Evolutionary conservation across 805 yeast genomes (phyloP), one percentile per base, ranked within the genome.

Genomic region (Candida insectalens): DNA sequence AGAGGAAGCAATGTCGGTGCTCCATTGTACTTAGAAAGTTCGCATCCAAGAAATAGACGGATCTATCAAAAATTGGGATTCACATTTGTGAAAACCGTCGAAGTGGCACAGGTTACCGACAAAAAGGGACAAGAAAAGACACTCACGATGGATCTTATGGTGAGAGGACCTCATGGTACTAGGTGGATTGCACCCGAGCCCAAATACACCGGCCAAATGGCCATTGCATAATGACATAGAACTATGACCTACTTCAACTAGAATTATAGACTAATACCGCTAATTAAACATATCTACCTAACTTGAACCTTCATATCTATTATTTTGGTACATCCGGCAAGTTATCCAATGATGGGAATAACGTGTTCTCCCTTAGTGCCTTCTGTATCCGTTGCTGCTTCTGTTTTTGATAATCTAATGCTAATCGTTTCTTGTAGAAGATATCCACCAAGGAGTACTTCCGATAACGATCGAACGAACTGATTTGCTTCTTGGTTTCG

Each of bases 41-140:
- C 80, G 18, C 72, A 70, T 51, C 69, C 69, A 8, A 59, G 63
- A 35, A 74, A 74, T 47, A 57, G 73, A 23, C 58, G 55, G 35
- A 70, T 74, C 37, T 74, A 74, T 50, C 61, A 62, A 39, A 70
- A 71, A 47, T 55, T 72, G 44, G 79, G 77, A 14, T 74, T 71
- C 41, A 57, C 62, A 6, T 59, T 48, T 39, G 49, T 58, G 25
- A 49, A 55, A 36, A 58, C 59, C 3, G 59, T 53, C 25, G 44
- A 50, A 18, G 59, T 59, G 23, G 62, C 62, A 12, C 45, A 54
- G 8, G 53, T 58, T 10, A 28, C 37, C 13, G 50, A 54, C 38
- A 43, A 42, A 10, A 43, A 50, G 29, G 55, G 50, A 6, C 18
- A 38, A 10, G 25, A 22, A 17, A 55, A 50, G 34, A 51, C 50